Conservation (phyloP, 257 asterid genomes). For the Verbascum thapsus region DNA sequence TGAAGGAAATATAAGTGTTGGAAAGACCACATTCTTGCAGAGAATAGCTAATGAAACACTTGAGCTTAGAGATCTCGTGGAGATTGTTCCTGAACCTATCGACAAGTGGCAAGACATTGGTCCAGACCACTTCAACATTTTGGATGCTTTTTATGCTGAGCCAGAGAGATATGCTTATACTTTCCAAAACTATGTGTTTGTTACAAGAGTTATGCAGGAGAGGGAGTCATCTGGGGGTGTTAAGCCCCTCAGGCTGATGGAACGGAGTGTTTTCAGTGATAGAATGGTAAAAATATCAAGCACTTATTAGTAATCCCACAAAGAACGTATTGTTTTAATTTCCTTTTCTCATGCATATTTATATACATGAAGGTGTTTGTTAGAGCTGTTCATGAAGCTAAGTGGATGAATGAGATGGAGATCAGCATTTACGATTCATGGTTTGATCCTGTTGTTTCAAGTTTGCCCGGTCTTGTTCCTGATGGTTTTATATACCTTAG, state of each 20-base stretch:
- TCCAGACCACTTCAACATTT: constrained; percentile 70
- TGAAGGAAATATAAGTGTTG: constrained; percentile 90
- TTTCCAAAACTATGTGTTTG: constrained; percentile 86
- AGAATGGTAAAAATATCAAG: constrained; percentile 57
- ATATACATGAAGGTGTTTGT: constrained; percentile 74
- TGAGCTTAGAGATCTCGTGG: constrained; percentile 85
- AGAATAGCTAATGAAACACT: constrained; percentile 89
- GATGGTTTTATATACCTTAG: constrained; percentile 95
- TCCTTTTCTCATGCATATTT: not conserved
- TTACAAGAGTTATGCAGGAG: constrained; percentile 85
- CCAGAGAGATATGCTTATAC: constrained; percentile 90
- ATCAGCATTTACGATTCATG: constrained; percentile 96
- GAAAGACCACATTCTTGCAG: constrained; percentile 78
- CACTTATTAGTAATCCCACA: constrained; percentile 3
- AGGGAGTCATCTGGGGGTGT: constrained; percentile 70
- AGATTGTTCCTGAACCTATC: constrained; percentile 83
- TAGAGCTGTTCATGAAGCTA: constrained; percentile 98
- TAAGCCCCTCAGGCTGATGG: constrained; percentile 86
- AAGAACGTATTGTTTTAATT: no score
- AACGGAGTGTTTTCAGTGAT: constrained; percentile 91
- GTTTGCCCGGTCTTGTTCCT: constrained; percentile 86
- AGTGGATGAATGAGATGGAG: constrained; percentile 99
- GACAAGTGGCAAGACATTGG: constrained; percentile 92
- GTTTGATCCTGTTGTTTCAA: constrained; percentile 96
- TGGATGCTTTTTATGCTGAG: constrained; percentile 82